A percentile compares a stretch with the other conserved stretches of the same genome.
phyloP scores from a whole-genome alignment of 2,329 filamentous ascomycete genomes.

The Fusarium devonianum region DNA sequence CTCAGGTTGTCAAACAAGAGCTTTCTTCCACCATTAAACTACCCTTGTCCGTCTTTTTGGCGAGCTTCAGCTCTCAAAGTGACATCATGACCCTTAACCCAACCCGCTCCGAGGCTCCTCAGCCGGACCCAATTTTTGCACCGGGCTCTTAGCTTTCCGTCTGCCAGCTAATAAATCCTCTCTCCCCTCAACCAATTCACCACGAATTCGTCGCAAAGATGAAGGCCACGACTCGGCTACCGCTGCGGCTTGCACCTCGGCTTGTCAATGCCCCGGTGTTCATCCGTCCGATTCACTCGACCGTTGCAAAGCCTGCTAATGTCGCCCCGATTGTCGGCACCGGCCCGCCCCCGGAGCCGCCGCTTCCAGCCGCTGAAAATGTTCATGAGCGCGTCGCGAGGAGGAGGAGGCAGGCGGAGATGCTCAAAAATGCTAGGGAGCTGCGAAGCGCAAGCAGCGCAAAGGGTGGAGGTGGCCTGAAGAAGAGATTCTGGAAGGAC shows the following conservation, averaged over 20 bases:
- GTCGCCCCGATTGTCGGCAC: slow-evolving; percentile 62
- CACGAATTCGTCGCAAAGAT: slow-evolving; percentile 43
- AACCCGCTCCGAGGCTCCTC: slow-evolving; percentile 21
- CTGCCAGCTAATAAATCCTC: slow-evolving; percentile 15
- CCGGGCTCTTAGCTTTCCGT: slow-evolving; percentile 17
- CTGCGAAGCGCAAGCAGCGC: slow-evolving; percentile 49
- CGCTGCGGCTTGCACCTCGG: slow-evolving; percentile 47
- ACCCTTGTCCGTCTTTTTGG: not conserved
- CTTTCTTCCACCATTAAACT: not conserved
- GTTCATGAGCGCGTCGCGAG: slow-evolving; percentile 57
- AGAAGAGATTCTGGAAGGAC: slow-evolving; percentile 89
- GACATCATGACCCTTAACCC: slow-evolving; percentile 36
- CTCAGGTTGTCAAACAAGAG: not conserved
- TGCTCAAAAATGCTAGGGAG: slow-evolving; percentile 61
- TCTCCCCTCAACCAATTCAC: slow-evolving; percentile 9
- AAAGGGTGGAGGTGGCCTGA: slow-evolving; percentile 55
- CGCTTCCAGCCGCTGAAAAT: slow-evolving; percentile 53
- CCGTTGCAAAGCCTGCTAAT: slow-evolving; percentile 50
- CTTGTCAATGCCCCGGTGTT: slow-evolving; percentile 25
- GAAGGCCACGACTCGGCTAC: slow-evolving; percentile 51
- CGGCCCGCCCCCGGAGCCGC: slow-evolving; percentile 66
- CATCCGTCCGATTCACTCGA: slow-evolving; percentile 45
- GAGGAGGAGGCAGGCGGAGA: slow-evolving; percentile 61
- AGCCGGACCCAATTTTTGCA: slow-evolving; percentile 36
- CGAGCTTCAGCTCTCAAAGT: slow-evolving; percentile 13